A percentile compares a stretch with the other conserved stretches of the same genome.
These are phyloP conservation scores for Anthracocystis setariae DNA, from an alignment of 1,284 basidiomycete genomes.

Conservation along the genomic window DNA sequence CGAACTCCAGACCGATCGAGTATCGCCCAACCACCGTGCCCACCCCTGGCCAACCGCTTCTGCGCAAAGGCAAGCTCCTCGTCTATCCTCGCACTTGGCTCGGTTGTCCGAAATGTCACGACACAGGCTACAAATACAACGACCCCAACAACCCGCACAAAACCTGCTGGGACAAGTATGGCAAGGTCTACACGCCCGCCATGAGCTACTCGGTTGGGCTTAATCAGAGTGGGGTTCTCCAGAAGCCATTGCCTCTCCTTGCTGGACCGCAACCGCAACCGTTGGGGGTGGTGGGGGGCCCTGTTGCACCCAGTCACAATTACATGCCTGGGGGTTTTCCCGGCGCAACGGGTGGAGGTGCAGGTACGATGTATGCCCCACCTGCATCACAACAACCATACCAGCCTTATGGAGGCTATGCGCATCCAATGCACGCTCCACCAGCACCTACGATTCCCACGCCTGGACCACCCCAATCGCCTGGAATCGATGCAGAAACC, in stretches of 20 bases:
- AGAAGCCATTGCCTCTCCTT: constrained; percentile 38
- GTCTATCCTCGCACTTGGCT: constrained; percentile 45
- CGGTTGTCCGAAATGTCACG: constrained; percentile 50
- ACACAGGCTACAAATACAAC: constrained; percentile 52
- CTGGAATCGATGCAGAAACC: constrained; percentile 39
- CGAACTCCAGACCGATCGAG: constrained; percentile 11
- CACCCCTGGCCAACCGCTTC: constrained; percentile 42
- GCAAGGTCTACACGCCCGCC: constrained; percentile 38
- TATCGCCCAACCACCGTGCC: constrained; percentile 47
- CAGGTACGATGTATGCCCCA: background rate
- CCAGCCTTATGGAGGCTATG: constrained; percentile 18
- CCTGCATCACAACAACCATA: background rate
- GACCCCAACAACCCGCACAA: constrained; percentile 50
- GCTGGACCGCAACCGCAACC: constrained; percentile 4
- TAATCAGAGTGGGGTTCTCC: constrained; percentile 23
- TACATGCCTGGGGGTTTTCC: constrained; percentile 38
- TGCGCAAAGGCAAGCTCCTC: constrained; percentile 49
- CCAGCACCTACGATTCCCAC: constrained; percentile 2
- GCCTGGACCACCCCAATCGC: constrained; percentile 5
- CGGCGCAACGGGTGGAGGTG: constrained; percentile 18
- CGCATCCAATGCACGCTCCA: constrained; percentile 6
- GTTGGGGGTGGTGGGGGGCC: background rate
- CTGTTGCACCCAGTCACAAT: constrained; percentile 38
- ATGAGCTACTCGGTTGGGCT: constrained; percentile 46
- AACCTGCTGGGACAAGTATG: constrained; percentile 53